These are phyloP conservation scores for Trichocladium antarcticum DNA, from an alignment of 495 filamentous ascomycete species.

Conservation along the genomic window DNA sequence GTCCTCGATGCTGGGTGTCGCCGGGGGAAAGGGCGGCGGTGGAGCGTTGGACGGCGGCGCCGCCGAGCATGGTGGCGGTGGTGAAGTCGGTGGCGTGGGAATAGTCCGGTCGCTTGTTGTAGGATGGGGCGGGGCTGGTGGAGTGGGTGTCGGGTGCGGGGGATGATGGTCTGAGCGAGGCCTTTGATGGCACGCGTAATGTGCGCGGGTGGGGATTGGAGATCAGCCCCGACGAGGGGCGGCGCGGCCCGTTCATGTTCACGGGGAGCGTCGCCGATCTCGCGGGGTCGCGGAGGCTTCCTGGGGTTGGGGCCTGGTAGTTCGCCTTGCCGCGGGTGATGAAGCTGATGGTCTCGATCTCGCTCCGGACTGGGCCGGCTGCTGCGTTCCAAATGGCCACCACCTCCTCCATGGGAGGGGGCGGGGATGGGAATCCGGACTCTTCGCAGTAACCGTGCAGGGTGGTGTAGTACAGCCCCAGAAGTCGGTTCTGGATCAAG, in stretches of 20 bases:
- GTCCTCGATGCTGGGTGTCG: slow-evolving; percentile 14
- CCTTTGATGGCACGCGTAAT: slow-evolving; percentile 30
- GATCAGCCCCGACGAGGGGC: slow-evolving; percentile 28
- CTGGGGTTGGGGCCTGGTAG: slow-evolving; percentile 45
- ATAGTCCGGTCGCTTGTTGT: slow-evolving; percentile 21
- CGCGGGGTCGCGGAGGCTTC: slow-evolving; percentile 6
- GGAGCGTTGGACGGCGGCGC: slow-evolving; percentile 16
- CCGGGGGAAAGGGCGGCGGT: neutral
- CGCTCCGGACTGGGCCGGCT: slow-evolving; percentile 52
- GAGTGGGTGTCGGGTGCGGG: slow-evolving; percentile 2
- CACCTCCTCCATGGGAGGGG: slow-evolving; percentile 62
- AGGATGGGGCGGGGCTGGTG: slow-evolving; percentile 15
- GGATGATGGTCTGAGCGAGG: slow-evolving; percentile 12
- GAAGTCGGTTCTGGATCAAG: slow-evolving; percentile 69
- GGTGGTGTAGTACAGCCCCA: slow-evolving; percentile 76
- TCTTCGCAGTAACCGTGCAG: slow-evolving; percentile 68
- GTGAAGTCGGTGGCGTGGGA: slow-evolving; percentile 39
- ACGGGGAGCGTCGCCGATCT: slow-evolving; percentile 10
- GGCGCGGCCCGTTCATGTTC: slow-evolving; percentile 23
- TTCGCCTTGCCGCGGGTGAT: slow-evolving; percentile 66
- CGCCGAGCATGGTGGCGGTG: slow-evolving; percentile 33
- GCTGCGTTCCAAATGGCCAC: slow-evolving; percentile 56
- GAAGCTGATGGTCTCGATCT: slow-evolving; percentile 61
- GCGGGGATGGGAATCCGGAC: slow-evolving; percentile 58
- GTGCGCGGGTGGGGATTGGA: slow-evolving; percentile 24